Evolutionary conservation across 768 basidiomycete species (phyloP), one percentile per base, ranked within the genome.

Genomic region (Botryobasidium botryosum): DNA sequence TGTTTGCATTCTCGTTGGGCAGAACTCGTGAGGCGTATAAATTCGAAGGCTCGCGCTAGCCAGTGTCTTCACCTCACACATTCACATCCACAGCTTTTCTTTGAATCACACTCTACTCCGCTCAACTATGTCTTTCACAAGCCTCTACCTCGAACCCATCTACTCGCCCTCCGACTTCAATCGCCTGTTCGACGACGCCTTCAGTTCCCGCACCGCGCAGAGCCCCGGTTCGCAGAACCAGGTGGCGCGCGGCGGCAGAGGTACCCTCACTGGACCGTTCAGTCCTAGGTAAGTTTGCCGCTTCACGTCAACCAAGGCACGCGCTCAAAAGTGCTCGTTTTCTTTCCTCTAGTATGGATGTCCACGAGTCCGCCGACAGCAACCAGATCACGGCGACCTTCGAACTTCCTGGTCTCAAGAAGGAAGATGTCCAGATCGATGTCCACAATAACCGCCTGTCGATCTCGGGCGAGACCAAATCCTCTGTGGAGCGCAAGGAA

Each of bases 331-430:
- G 2, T 17, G 10, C 24, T 43, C 39, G 8, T 18, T 37, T 37
- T 26, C 20, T 21, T 18, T 21, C 6, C 2, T 15, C 7, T 35
- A 47, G 45, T 18, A 52, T 74, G 61, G 65, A 75, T 50, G 44
- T 75, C 2, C 60, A 67, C 42, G 69, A 72, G 52, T 61, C 66
- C 41, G 50, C 60, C 13, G 61, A 64, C 1, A 52, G 54, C n/a
- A 66, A 67, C 49, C 46, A 51, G 17, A 64, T 73, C 23, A 70
- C 67, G 2, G 71, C 70, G 7, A 65, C 65, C 5, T 71, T 76
- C 45, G 75, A 75, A 51, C 57, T 73, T 1, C 73, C 74, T 4
- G 72, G 74, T 6, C 54, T 74, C 43, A 68, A 62, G 43, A 68
- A 70, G 43, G 65, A 69, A 35, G 61, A 65, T 40, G 62, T 74